Percentiles rank a stretch among this genome's conserved stretches.
These are phyloP conservation scores for Isochrysis galbana DNA, from an alignment of 78 protist genomes.

Conservation along the genomic window DNA sequence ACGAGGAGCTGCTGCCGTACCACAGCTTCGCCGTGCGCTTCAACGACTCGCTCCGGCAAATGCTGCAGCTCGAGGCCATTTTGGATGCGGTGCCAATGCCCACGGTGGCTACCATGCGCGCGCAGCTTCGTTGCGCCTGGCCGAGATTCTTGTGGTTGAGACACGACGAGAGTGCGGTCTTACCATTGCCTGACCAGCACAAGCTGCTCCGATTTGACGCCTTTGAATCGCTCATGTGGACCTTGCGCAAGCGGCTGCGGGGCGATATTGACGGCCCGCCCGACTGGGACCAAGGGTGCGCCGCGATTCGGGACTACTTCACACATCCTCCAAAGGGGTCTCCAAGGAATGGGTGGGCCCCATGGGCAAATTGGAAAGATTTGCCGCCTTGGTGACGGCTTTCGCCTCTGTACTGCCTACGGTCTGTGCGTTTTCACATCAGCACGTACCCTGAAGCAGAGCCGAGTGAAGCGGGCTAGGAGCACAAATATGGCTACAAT, in stretches of 20 bases:
- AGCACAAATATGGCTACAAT: too few species aligned
- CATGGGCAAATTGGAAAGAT: background rate
- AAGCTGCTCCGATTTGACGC: background rate
- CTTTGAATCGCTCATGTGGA: background rate
- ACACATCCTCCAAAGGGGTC: too few species aligned
- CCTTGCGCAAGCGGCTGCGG: slow-evolving; percentile 14
- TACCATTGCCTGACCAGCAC: background rate
- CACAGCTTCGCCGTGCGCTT: background rate
- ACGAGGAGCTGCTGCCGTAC: background rate
- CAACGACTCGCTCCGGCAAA: background rate
- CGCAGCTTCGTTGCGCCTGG: background rate
- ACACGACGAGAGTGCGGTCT: background rate
- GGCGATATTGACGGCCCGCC: background rate
- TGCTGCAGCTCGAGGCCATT: background rate
- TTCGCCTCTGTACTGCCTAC: too few species aligned
- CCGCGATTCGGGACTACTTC: background rate
- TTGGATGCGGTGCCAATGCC: background rate
- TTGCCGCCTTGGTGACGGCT: background rate
- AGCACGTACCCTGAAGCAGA: too few species aligned
- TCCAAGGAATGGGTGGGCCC: background rate
- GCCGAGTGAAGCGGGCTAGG: too few species aligned
- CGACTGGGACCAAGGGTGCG: background rate
- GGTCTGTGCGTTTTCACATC: too few species aligned
- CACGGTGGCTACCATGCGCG: background rate
- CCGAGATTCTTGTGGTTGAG: background rate